phyloP scores from a whole-genome alignment of 306 rosid genomes.

The Sphenostylis stenocarpa region DNA sequence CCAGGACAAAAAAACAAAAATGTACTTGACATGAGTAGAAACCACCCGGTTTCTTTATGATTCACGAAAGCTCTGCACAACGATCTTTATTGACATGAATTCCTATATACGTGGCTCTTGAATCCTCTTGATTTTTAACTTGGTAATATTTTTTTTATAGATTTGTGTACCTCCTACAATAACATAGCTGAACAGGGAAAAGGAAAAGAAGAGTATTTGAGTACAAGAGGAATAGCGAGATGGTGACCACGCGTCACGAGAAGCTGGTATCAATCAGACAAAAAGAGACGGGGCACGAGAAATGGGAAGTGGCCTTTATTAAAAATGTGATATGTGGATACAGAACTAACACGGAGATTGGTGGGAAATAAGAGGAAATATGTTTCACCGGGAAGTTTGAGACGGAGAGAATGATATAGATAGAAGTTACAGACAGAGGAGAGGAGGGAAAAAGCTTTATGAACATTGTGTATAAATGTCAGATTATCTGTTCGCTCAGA shows the following conservation, averaged over 20 bases:
- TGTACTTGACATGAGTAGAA: background rate
- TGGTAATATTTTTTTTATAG: background rate
- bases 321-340: conserved; percentile 26
- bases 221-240: background rate
- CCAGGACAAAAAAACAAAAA: background rate
- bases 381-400: conserved; percentile 21
- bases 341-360: conserved; percentile 19
- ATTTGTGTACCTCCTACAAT: background rate
- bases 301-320: conserved; percentile 32
- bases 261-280: background rate
- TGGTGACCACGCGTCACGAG: background rate
- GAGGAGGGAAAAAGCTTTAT: conserved; percentile 21
- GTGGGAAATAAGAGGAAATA: conserved; percentile 22
- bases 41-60: conserved; percentile 15
- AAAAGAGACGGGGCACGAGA: conserved; percentile 21
- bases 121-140: conserved; percentile 10
- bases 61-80: conserved; percentile 15
- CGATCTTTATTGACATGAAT: conserved; percentile 7
- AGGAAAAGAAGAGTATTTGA: background rate
- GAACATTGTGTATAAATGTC: conserved; percentile 29
- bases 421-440: conserved; percentile 13
- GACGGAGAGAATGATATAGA: conserved; percentile 15
- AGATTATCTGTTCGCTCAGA: conserved; percentile 17
- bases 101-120: conserved; percentile 17
- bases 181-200: background rate